Conservation (phyloP, 805 yeast species). For the Spathaspora boniae region DNA sequence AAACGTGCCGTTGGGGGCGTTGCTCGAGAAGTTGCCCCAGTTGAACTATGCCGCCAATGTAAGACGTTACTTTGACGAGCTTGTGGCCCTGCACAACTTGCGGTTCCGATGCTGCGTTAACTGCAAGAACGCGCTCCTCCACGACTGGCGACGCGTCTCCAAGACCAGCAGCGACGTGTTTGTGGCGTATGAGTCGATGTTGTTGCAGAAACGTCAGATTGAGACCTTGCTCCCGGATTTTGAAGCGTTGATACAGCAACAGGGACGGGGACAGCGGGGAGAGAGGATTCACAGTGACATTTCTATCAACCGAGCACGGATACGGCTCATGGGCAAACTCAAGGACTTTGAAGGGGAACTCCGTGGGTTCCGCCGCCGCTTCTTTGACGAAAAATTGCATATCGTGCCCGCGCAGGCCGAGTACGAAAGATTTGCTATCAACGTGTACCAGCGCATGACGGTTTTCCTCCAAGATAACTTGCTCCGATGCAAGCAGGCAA, state of each 20-base stretch:
- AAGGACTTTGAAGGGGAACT: conserved; percentile 31
- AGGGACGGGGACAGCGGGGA: too few species aligned
- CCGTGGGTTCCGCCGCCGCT: conserved; percentile 19
- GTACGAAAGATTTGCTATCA: conserved; percentile 35
- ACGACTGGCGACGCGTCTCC: conserved; percentile 37
- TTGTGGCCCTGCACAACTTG: too few species aligned
- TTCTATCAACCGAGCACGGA: conserved; percentile 12
- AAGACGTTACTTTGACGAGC: too few species aligned
- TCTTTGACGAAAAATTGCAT: conserved; percentile 13
- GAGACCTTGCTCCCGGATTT: conserved; percentile 20
- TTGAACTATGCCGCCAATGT: conserved; percentile 25
- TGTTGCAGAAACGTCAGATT: conserved; percentile 22
- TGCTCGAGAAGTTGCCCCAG: conserved; percentile 36
- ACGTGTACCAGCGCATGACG: conserved; percentile 56
- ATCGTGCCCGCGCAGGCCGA: conserved; percentile 13
- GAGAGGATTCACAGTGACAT: conserved; percentile 14
- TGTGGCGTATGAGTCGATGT: conserved; percentile 17
- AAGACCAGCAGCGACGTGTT: conserved; percentile 9
- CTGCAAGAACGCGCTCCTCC: conserved; percentile 64
- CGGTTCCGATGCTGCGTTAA: conserved; percentile 60
- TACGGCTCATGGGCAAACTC: conserved; percentile 20
- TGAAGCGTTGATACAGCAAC: conserved; percentile 10
- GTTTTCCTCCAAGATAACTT: conserved; percentile 65
- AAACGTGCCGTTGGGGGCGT: conserved; percentile 52
- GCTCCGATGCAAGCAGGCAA: conserved; percentile 59